These are phyloP conservation scores for Nigrospora oryzae DNA, from an alignment of 2,329 filamentous ascomycete genomes.

Conservation along the genomic window DNA sequence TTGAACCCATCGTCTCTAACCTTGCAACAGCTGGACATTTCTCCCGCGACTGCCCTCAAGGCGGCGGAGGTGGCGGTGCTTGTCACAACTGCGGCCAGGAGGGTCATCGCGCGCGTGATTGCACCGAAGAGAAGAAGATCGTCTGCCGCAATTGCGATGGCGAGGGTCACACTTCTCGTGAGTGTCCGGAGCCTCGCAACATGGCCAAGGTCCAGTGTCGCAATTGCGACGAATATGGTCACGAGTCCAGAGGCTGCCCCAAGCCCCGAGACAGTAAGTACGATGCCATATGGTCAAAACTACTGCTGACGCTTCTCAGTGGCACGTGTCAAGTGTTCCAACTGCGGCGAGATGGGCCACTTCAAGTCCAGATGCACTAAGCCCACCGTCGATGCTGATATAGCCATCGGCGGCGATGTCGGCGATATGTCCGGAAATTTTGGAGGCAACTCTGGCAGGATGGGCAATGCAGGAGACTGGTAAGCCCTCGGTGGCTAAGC, in stretches of 20 bases:
- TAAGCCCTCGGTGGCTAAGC: no score
- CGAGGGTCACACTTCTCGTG: conserved; percentile 51
- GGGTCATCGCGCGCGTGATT: conserved; percentile 48
- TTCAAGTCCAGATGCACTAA: conserved; percentile 29
- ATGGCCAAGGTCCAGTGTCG: conserved; percentile 33
- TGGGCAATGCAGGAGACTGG: no score
- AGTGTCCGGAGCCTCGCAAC: conserved; percentile 45
- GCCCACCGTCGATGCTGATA: conserved; percentile 14
- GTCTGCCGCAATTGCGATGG: conserved; percentile 54
- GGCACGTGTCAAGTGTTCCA: conserved; percentile 48
- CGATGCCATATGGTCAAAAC: neutral
- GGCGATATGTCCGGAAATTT: neutral
- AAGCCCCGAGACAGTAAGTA: conserved; percentile 46
- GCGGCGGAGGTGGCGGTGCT: conserved; percentile 40
- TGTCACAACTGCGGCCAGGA: conserved; percentile 58
- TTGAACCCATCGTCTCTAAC: conserved; percentile 5
- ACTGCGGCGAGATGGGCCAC: conserved; percentile 43
- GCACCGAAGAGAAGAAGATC: conserved; percentile 34
- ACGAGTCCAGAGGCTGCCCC: conserved; percentile 39
- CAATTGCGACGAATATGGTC: conserved; percentile 44
- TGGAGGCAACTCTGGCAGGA: no score
- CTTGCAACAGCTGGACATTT: conserved; percentile 46
- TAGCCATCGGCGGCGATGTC: neutral
- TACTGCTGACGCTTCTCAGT: conserved; percentile 22
- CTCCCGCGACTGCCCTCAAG: conserved; percentile 55